These are phyloP conservation scores for Cymbopogon flexuosus DNA, from an alignment of 202 grass and related monocot genomes.

Conservation along the genomic window DNA sequence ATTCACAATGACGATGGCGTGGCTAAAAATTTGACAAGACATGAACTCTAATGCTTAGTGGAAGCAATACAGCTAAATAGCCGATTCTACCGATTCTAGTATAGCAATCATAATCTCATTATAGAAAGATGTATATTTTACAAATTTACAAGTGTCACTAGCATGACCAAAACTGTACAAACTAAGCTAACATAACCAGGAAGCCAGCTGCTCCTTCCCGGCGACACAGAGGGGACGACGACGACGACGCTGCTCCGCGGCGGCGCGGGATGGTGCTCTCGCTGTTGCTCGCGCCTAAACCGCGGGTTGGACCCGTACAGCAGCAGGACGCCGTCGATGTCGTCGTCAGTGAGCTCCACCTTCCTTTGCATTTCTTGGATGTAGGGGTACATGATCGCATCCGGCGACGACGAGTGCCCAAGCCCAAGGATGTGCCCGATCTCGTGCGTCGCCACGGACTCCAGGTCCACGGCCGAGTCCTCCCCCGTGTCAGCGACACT, in stretches of 20 bases:
- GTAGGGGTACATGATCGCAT: slow-evolving; percentile 78
- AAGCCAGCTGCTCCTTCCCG: background rate
- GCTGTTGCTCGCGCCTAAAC: slow-evolving; percentile 17
- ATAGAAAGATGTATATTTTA: background rate
- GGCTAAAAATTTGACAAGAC: background rate
- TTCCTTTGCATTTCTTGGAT: slow-evolving; percentile 43
- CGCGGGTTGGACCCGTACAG: slow-evolving; percentile 66
- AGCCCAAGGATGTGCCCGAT: slow-evolving; percentile 82
- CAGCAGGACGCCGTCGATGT: slow-evolving; percentile 56
- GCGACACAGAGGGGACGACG: background rate
- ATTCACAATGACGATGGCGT: no score
- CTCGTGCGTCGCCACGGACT: slow-evolving; percentile 76
- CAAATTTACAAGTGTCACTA: slow-evolving; percentile 12
- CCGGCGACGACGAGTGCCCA: slow-evolving; percentile 49
- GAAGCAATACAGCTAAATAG: background rate
- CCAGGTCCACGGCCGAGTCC: slow-evolving; percentile 44
- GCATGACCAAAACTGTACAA: background rate
- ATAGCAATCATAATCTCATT: background rate
- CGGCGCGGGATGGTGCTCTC: background rate
- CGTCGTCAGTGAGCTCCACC: slow-evolving; percentile 54
- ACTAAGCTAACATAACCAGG: background rate
- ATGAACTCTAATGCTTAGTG: background rate
- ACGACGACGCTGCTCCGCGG: background rate
- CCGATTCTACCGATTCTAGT: background rate
- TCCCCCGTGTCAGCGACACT: background rate